Percentiles rank a stretch among this genome's conserved stretches.
These are phyloP conservation scores for Chenopodium suecicum DNA, from an alignment of 148 eudicot genomes.

Conservation along the genomic window DNA sequence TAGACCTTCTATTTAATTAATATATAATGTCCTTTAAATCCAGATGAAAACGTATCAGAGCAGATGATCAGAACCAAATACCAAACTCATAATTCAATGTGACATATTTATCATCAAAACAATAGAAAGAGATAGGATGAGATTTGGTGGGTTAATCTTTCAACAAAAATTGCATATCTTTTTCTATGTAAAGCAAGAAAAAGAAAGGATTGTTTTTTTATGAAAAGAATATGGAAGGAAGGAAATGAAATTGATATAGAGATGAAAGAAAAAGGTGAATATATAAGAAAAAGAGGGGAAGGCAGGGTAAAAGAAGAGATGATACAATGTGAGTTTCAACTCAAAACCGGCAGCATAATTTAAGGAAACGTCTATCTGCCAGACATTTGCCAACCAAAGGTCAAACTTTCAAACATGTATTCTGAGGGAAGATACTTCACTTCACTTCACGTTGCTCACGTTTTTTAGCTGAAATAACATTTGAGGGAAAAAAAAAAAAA, in stretches of 20 bases:
- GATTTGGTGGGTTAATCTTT: background rate
- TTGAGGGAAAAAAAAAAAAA: background rate
- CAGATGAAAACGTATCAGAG: background rate
- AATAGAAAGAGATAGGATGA: background rate
- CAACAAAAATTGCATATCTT: background rate
- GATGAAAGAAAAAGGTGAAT: background rate
- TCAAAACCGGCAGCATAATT: slow-evolving; percentile 16
- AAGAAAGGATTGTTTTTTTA: background rate
- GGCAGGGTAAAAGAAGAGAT: background rate
- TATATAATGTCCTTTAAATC: background rate
- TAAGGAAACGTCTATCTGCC: slow-evolving; percentile 1
- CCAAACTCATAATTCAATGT: background rate
- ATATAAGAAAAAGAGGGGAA: slow-evolving; percentile 1
- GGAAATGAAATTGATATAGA: background rate
- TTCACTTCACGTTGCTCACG: background rate
- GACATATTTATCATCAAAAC: background rate
- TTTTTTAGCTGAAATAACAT: slow-evolving; percentile 4
- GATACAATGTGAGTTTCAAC: slow-evolving; percentile 17
- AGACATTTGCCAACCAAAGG: background rate
- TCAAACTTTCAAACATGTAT: background rate
- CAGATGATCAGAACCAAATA: background rate
- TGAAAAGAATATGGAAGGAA: background rate
- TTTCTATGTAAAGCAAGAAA: background rate
- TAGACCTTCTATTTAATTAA: background rate
- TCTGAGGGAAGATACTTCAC: background rate